These are phyloP conservation scores for Kernera saxatilis DNA, from an alignment of 345 rosid species.

Conservation along the genomic window DNA sequence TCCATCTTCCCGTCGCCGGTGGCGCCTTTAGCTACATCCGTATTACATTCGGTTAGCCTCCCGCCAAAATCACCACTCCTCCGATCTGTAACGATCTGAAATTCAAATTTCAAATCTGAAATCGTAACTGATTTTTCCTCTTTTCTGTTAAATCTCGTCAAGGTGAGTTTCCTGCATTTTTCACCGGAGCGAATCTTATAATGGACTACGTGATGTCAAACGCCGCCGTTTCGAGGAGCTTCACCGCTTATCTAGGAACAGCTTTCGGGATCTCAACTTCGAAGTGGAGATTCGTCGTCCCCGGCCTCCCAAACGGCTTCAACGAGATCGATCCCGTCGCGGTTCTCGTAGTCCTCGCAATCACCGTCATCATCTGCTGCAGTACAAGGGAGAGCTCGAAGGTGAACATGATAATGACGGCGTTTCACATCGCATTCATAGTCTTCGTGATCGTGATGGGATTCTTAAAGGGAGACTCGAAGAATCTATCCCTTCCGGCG, in stretches of 20 bases:
- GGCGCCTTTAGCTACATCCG: constrained; percentile 96
- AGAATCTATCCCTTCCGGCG: constrained; percentile 50
- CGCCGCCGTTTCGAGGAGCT: constrained; percentile 84
- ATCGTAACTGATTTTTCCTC: not conserved
- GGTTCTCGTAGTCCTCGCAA: constrained; percentile 40
- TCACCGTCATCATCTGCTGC: constrained; percentile 61
- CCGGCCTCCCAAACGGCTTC: constrained; percentile 62
- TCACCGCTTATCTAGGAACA: constrained; percentile 63
- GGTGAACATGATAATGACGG: constrained; percentile 72
- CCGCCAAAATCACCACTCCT: not conserved
- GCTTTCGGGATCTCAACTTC: constrained; percentile 71
- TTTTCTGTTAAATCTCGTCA: constrained; percentile 11
- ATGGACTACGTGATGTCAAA: constrained; percentile 90
- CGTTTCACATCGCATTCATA: constrained; percentile 72
- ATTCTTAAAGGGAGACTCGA: constrained; percentile 57
- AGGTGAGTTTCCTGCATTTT: constrained; percentile 86
- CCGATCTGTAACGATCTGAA: not conserved
- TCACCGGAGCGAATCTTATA: constrained; percentile 84
- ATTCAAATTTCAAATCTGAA: not conserved
- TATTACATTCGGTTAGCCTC: constrained; percentile 64
- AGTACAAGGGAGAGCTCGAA: constrained; percentile 76
- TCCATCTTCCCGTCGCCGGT: constrained; percentile 95
- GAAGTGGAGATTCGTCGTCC: constrained; percentile 55
- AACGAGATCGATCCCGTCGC: constrained; percentile 72
- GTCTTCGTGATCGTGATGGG: constrained; percentile 70